A percentile compares a stretch with the other conserved stretches of the same genome.
Conservation (phyloP, 192 early-diverging fungal genomes). For the Gigaspora rosea region DNA sequence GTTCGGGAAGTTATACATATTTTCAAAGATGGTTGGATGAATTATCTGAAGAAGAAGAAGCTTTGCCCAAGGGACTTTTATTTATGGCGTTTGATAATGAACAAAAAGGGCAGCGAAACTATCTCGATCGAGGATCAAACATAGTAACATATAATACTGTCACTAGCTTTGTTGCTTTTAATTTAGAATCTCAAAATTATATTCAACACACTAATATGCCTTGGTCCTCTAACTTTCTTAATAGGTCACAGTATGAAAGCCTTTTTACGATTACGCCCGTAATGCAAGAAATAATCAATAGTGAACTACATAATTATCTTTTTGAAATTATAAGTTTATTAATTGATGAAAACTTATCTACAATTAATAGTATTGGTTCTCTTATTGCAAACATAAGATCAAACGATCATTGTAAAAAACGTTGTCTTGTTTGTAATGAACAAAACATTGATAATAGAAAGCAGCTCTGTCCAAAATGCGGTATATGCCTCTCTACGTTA, state of each 20-base stretch:
- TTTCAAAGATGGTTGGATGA: no score
- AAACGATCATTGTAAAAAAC: conserved; percentile 4
- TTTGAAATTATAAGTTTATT: conserved; percentile 3
- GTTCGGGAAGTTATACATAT: no score
- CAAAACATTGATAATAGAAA: no score
- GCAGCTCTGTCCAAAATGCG: conserved; percentile 11
- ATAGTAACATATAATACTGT: no score
- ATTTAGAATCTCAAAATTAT: conserved; percentile 19
- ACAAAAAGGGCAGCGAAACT: no score
- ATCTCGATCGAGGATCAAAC: no score
- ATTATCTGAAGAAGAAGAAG: no score
- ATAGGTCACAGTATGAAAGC: conserved; percentile 18
- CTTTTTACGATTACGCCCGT: not conserved
- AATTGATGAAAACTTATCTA: no score
- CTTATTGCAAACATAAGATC: not conserved
- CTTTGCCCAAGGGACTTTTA: no score
- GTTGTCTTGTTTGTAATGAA: conserved; percentile 1
- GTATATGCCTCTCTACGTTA: not conserved
- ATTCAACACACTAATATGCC: conserved; percentile 23
- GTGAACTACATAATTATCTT: conserved; percentile 25
- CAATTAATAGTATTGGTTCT: conserved; percentile 8
- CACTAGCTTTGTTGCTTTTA: no score
- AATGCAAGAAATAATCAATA: conserved; percentile 16
- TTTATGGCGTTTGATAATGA: no score
- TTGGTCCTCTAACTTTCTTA: conserved; percentile 17